Conservation (phyloP, 2,329 filamentous ascomycete species). For the Fusarium sp. region DNA sequence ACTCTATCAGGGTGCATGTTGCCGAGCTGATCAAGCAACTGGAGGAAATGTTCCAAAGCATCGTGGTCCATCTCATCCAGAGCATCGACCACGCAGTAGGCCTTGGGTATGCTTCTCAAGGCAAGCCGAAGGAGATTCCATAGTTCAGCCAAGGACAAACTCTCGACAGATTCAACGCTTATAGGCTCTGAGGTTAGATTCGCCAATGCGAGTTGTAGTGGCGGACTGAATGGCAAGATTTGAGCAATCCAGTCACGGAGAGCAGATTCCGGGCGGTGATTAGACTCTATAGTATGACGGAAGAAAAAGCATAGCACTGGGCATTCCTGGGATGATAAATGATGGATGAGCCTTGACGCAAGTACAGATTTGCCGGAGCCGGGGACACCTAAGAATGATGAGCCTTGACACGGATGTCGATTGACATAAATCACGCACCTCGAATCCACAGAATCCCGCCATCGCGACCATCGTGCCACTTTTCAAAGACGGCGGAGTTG, state of each 20-base stretch:
- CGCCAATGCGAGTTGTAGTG: conserved; percentile 43
- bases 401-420: background rate
- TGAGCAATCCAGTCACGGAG: conserved; percentile 52
- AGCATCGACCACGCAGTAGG: conserved; percentile 56
- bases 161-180: background rate
- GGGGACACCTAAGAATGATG: conserved; percentile 44
- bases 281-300: conserved; percentile 52
- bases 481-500: background rate
- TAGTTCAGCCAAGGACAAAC: conserved; percentile 36
- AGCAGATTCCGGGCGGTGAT: conserved; percentile 45
- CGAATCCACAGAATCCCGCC: conserved; percentile 31
- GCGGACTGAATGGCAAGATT: conserved; percentile 45
- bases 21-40: conserved; percentile 48
- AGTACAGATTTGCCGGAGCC: conserved; percentile 55
- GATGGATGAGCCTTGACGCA: conserved; percentile 42
- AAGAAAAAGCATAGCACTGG: conserved; percentile 55
- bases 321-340: background rate
- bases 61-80: conserved; percentile 59
- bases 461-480: conserved; percentile 3
- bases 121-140: conserved; percentile 47
- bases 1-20: conserved; percentile 46
- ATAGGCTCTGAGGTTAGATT: background rate
- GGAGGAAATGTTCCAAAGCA: conserved; percentile 46
- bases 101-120: conserved; percentile 38
- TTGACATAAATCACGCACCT: background rate